Conservation (phyloP, 306 rosid genomes). For the Quercus engelmannii region DNA sequence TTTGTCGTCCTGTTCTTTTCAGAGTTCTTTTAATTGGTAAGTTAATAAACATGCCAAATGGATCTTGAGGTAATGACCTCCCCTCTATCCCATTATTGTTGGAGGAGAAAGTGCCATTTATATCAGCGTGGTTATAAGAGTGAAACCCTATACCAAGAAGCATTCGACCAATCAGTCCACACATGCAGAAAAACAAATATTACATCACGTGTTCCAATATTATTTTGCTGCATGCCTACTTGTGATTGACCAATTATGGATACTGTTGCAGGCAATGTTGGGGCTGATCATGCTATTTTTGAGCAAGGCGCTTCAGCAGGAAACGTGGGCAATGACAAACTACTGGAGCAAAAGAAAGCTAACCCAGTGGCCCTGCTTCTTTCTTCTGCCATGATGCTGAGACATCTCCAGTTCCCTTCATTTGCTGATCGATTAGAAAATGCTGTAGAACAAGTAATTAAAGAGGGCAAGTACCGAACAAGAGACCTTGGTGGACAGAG, state of each 20-base stretch:
- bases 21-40: too few species aligned
- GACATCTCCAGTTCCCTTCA: constrained; percentile 92
- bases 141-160: too few species aligned
- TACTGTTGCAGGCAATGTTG: constrained; percentile 73
- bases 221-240: neutral
- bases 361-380: constrained; percentile 93
- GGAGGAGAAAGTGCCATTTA: too few species aligned
- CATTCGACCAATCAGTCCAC: neutral
- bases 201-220: neutral
- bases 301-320: constrained; percentile 99
- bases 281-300: constrained; percentile 83
- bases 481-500: constrained; percentile 88
- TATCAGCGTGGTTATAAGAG: neutral
- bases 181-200: neutral
- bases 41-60: too few species aligned
- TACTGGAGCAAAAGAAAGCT: constrained; percentile 62
- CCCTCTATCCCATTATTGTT: too few species aligned
- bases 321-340: constrained; percentile 68
- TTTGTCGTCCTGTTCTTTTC: too few species aligned
- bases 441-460: constrained; percentile 71
- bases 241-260: constrained; percentile 2
- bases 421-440: constrained; percentile 85
- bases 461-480: constrained; percentile 66
- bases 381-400: constrained; percentile 94
- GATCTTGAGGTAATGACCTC: too few species aligned